phyloP scores from a whole-genome alignment of 805 yeast species.

The Wickerhamomyces strasburgensis region DNA sequence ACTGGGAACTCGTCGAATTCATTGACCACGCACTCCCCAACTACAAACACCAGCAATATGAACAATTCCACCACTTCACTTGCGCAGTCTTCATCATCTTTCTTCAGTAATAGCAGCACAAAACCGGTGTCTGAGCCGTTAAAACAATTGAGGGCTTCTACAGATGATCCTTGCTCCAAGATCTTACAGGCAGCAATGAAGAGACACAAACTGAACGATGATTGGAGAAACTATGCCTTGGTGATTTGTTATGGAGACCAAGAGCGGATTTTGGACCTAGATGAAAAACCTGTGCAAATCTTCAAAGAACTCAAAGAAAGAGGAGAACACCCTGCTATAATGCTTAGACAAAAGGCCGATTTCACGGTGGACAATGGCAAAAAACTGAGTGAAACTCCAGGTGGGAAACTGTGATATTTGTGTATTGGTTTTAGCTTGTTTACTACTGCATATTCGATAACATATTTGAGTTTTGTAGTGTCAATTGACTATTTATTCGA shows the following conservation, averaged over 20 bases:
- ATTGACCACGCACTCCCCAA: constrained; percentile 15
- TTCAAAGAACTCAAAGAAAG: constrained; percentile 80
- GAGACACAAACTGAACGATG: constrained; percentile 72
- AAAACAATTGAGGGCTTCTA: constrained; percentile 77
- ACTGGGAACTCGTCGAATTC: not conserved
- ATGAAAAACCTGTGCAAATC: constrained; percentile 83
- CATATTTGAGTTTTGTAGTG: too few relatives aligned
- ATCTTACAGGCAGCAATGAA: constrained; percentile 85
- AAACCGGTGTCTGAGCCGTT: constrained; percentile 54
- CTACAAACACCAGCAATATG: too few relatives aligned
- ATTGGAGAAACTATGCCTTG: constrained; percentile 84
- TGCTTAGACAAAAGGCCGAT: constrained; percentile 81
- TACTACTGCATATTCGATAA: too few relatives aligned
- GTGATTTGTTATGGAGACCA: constrained; percentile 89
- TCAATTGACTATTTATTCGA: too few relatives aligned
- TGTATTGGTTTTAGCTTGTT: too few relatives aligned
- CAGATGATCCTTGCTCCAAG: constrained; percentile 87
- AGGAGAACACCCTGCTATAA: constrained; percentile 86
- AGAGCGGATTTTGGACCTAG: constrained; percentile 74
- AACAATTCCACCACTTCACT: constrained; percentile 7
- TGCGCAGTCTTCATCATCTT: constrained; percentile 1
- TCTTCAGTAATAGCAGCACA: constrained; percentile 8
- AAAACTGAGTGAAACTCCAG: constrained; percentile 31
- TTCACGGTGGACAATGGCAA: constrained; percentile 28
- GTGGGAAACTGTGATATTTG: constrained; percentile 32